Base-by-base conservation (phyloP, 768 basidiomycete genomes). In the Auriscalpium microsporum region DNA sequence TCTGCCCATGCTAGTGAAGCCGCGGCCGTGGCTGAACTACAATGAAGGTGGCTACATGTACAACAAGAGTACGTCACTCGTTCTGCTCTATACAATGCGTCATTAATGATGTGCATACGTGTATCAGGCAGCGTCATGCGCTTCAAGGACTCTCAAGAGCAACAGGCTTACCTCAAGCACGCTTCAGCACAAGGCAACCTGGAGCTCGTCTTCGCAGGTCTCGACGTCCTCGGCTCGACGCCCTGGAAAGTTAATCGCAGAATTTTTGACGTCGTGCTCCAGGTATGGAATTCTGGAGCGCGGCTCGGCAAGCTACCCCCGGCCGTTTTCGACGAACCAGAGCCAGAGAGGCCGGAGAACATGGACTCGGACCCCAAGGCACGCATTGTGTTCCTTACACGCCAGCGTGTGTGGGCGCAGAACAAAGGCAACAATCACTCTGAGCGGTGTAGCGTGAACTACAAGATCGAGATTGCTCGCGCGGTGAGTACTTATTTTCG, bases 381-480 rank as follows among this genome's bases (percentile, higher is more conserved):
- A 53, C 69, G 81, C 73, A 67, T 78, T 62, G 62, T 81, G 14
- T 86, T 83, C 64, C 63, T 83, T 14, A 72, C 74, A 54, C 74
- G 81, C 21, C 72, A 85, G 60, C 84, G 80, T 65, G 61, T 65
- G 33, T 81, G 80, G 65, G 66, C 73, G 9, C 78, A 85, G 56
- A 68, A 64, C 19, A 89, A 84, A 69, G 84, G 86, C 17, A 86
- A 82, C 64, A 91, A 90, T 61, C 94, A 96, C 68, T 90, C 90
- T 3, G 90, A 94, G 45, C 77, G 95, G 45, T 98, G 95, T 68
- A 89, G 78, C 65, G 84, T 94, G 48, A 98, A 97, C 68, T 97
- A 97, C 70, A 95, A 94, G 68, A 84, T 99, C 55, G 95, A 98
- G 72, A 95, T 97, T 63, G 94, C 93, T 9, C 80, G 89, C 50